Evolutionary conservation across 2,329 filamentous ascomycete species (phyloP), one percentile per base, ranked within the genome.

Genomic region (Trichoderma pleuroti): DNA sequence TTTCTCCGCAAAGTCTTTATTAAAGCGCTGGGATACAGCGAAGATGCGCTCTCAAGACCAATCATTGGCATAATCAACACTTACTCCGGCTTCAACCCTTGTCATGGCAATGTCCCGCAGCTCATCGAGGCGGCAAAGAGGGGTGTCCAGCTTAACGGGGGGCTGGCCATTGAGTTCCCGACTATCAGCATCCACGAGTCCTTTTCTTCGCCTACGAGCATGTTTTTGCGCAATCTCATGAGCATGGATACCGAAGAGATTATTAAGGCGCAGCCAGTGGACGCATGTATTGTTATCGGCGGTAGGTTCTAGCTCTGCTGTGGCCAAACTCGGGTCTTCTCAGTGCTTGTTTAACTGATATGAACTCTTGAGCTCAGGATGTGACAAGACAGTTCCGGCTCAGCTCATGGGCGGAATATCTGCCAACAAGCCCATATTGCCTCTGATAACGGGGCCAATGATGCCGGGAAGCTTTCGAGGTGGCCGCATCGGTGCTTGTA

Each of bases 211-310:
- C 91, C 91, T 3, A 93, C 91, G 5, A 92, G 90, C 80, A 93
- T 93, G 91, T 93, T 89, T 69, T 76, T 93, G 61, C 80, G 91
- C 36, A 93, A 93, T 73, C 76, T 93, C 70, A 93, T 93, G 91
- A 90, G 88, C 74, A 92, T 93, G 89, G 91, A 93, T 76, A 93
- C 91, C 0, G 91, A 93, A 78, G 91, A 93, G 81, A 93, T 93
- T 91, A 89, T 93, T 67, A 83, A 83, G 56, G 91, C 90, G 0
- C 91, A 93, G 78, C 91, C 91, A 0, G 84, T 91, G 18, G 91
- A 93, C 79, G 88, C 89, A 0, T 87, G 88, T 11, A 85, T 92
- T 16, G 83, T 91, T 73, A 90, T 93, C 74, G 91, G 91, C 61
- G 90, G 89, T 88, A 70, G 72, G 59, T 28, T 32, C n/a, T 24